Conservation (phyloP, 805 yeast genomes). For the Kodamaea kaohsiungensis region DNA sequence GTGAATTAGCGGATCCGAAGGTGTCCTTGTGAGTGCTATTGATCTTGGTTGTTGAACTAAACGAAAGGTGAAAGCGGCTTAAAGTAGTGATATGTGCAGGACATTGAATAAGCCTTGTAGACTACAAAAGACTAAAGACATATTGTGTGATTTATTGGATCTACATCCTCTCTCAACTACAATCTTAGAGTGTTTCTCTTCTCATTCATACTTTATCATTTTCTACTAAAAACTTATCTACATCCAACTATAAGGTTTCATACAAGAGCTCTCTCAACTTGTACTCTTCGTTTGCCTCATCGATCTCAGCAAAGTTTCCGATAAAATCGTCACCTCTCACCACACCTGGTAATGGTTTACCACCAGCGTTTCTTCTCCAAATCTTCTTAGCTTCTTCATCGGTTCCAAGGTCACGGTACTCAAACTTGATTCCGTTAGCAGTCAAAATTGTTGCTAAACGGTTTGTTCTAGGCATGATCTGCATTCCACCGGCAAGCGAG, state of each 20-base stretch:
- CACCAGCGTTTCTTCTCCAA: slow-evolving; percentile 76
- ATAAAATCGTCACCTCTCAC: slow-evolving; percentile 80
- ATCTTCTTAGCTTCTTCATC: slow-evolving; percentile 82
- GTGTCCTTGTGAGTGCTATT: too few species aligned
- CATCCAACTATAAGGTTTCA: slow-evolving; percentile 49
- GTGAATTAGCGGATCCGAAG: too few species aligned
- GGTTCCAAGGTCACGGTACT: slow-evolving; percentile 79
- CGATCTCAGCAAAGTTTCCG: slow-evolving; percentile 84
- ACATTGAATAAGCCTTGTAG: too few species aligned
- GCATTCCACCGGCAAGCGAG: slow-evolving; percentile 85
- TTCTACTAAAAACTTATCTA: neutral
- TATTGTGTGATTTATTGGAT: too few species aligned
- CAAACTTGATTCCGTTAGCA: slow-evolving; percentile 69
- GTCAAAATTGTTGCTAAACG: slow-evolving; percentile 70
- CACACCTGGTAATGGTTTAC: slow-evolving; percentile 79
- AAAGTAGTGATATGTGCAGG: too few species aligned
- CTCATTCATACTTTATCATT: neutral
- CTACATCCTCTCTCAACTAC: neutral
- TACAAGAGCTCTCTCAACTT: slow-evolving; percentile 62
- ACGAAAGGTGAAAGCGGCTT: too few species aligned
- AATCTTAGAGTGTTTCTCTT: neutral
- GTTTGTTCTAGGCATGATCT: slow-evolving; percentile 75
- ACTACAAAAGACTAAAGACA: too few species aligned
- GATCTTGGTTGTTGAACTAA: too few species aligned
- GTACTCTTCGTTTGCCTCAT: slow-evolving; percentile 83